These are phyloP conservation scores for Leishmania guyanensis DNA, from an alignment of 208 protist genomes.

Conservation along the genomic window DNA sequence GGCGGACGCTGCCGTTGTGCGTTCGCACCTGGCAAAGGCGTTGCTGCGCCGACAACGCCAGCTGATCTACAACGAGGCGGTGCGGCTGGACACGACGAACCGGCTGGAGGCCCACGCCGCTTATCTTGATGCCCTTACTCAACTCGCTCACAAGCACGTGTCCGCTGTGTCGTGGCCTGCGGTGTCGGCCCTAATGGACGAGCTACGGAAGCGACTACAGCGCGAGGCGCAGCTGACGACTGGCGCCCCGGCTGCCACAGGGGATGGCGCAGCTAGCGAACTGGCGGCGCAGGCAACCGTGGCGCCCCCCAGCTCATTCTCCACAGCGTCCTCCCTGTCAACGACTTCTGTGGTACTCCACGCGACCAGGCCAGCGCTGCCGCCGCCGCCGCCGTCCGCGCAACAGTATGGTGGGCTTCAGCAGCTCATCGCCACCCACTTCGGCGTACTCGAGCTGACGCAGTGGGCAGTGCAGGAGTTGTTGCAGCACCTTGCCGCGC, in stretches of 20 bases:
- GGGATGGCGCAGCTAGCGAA: background rate
- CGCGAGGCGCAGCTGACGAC: constrained; percentile 31
- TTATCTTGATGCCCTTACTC: constrained; percentile 57
- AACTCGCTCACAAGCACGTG: constrained; percentile 32
- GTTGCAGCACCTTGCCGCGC: constrained; percentile 46
- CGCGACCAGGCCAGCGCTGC: background rate
- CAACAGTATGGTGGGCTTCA: constrained; percentile 30
- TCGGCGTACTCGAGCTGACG: constrained; percentile 46
- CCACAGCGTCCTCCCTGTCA: background rate
- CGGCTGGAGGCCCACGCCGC: constrained; percentile 38
- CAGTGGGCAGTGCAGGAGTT: constrained; percentile 64
- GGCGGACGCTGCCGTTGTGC: constrained; percentile 1
- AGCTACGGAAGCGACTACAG: constrained; percentile 36
- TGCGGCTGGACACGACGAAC: constrained; percentile 35
- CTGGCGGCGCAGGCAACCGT: background rate
- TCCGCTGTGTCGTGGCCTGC: constrained; percentile 35
- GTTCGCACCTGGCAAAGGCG: constrained; percentile 22
- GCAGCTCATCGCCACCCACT: constrained; percentile 41
- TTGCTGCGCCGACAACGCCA: constrained; percentile 43
- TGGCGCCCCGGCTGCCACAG: constrained; percentile 15
- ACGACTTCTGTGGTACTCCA: background rate
- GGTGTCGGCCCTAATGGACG: constrained; percentile 31
- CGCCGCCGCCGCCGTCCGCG: background rate
- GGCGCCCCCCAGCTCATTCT: background rate
- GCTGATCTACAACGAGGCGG: constrained; percentile 41